Base-by-base conservation (phyloP, 73 alveolate genomes). In the Uronychia binucleata region DNA sequence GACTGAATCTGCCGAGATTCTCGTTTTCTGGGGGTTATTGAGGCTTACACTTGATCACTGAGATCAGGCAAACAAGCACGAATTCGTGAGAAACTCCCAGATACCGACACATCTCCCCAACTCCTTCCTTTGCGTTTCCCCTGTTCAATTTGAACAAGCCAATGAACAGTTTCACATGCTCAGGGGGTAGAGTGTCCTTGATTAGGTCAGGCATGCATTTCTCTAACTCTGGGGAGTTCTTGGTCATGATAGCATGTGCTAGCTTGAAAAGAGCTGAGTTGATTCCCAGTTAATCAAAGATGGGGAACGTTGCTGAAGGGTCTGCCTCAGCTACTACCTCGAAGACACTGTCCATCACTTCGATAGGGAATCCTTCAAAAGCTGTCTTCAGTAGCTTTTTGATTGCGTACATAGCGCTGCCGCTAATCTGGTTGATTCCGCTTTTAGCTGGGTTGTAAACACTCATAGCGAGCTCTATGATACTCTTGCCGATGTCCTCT, bases 241-340 rank as follows among this genome's bases (percentile, higher is more conserved):
- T 5, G n/a, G 5, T 46, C 19, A 46, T 5, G 19, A 46, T 5
- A 46, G 5, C 19, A 19, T 19, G 5, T 46, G 67, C 67, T 19
- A 46, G 5, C 19, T 46, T 46, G 19, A 46, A 46, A 19, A 46
- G 67, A 46, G 67, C n/a, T 11, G 19, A 19, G 5, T 5, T 5
- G 67, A 46, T 46, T 11, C 19, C 19, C n/a, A 46, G 67, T 11
- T 46, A 5, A 11, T 46, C 67, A 46, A 46, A 46, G 67, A 46
- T 46, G 5, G 67, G 67, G 67, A 46, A 46, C 67, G 19, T 46
- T 19, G 67, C 67, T 46, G 67, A 46, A 46, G 89, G 89, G 34
- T 82, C 89, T 30, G 78, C 82, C 74, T 82, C 89, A 27, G 82
- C 26, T 13, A 75, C 75, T 1, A 82, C 83, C 30, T 74, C 78